Evolutionary conservation across 1,284 basidiomycete genomes (phyloP).

Genomic region (Puccinia hordei): DNA sequence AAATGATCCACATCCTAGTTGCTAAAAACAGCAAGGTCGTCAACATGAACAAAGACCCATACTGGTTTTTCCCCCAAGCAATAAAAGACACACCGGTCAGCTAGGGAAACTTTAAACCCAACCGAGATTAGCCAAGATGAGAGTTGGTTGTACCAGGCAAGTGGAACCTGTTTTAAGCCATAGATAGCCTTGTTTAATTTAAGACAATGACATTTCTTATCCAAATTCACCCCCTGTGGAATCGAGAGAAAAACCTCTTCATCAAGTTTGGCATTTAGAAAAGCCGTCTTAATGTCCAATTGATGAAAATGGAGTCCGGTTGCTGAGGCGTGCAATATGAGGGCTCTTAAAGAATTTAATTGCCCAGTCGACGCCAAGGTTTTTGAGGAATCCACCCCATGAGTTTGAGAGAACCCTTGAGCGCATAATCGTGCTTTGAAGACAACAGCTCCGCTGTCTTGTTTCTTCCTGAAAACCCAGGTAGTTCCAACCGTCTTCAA

Average conservation of each 20-base stretch:
- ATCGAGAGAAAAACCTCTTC: not conserved
- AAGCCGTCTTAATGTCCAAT: not conserved
- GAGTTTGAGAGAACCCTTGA: not conserved
- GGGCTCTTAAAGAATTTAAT: not conserved
- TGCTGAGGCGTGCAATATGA: not conserved
- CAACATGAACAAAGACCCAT: no score
- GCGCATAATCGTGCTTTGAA: not conserved
- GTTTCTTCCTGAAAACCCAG: not conserved
- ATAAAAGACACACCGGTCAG: no score
- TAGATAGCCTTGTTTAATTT: no score
- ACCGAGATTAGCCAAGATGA: no score
- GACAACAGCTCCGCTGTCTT: not conserved
- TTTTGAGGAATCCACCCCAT: not conserved
- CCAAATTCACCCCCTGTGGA: not conserved
- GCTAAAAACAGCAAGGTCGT: no score
- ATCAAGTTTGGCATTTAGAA: not conserved
- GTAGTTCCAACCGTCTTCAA: not conserved
- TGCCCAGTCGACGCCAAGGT: not conserved
- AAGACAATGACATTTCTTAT: no score
- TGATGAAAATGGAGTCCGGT: not conserved
- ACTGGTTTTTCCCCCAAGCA: no score
- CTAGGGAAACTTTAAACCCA: no score
- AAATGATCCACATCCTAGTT: no score
- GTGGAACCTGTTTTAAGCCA: no score
- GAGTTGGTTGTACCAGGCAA: no score